Evolutionary conservation across 495 filamentous ascomycete genomes (phyloP), one percentile per base, ranked within the genome.

Genomic region (Viridothelium virens): DNA sequence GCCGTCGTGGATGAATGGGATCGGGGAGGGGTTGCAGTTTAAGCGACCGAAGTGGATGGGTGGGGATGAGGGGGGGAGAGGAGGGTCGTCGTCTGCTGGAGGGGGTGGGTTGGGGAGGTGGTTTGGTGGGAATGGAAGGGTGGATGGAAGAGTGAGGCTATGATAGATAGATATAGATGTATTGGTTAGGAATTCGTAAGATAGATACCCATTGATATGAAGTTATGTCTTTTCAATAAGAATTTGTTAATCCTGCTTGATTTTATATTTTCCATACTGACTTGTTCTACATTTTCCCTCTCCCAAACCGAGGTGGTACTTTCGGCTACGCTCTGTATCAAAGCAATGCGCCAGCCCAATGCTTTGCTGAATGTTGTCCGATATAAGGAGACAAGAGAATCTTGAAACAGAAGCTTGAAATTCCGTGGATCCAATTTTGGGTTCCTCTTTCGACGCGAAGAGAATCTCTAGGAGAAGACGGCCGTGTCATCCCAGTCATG

Each of bases 41-140:
- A 89, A 89, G 73, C 81, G 86, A 71, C 92, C 91, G 2, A 90
- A 87, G 67, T 96, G 92, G 92, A 89, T 96, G 86, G 84, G 84
- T 12, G 85, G 83, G 18, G 81, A 78, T 65, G 80, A 80, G 48
- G 77, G 66, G 18, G 73, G 71, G 1, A 16, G 62, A 14, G 66
- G 63, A 38, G 36, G 38, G 31, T 14, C 39, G 62, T 73, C 74
- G 16, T 72, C 73, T 53, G 75, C 75, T 46, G 77, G 76, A 39
- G 70, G 74, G 7, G 74, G 74, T 31, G 75, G 79, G 61, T 65
- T 83, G 53, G 72, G 75, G 16, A 74, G 82, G 62, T 79, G 83
- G 74, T 86, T 87, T 75, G 83, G 85, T 4, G 75, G 84, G 63
- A 73, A 59, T 59, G 53, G 53, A 10, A 33, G 79, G 39, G 75